A percentile compares a stretch with the other conserved stretches of the same genome.
Conservation (phyloP, 1,284 basidiomycete genomes). For the Peniophora sp. region DNA sequence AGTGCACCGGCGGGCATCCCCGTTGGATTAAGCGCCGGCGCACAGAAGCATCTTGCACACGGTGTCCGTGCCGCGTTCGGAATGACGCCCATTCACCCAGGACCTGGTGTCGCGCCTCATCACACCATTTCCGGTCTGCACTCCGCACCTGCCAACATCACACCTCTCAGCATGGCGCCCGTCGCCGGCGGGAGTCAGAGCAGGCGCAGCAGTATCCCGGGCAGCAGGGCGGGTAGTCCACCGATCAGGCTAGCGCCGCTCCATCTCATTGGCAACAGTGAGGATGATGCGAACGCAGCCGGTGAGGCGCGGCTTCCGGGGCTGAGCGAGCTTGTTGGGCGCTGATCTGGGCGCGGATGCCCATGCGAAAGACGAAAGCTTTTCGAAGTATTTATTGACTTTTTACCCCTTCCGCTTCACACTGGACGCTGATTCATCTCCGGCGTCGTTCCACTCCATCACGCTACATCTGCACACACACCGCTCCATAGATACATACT, state of each 20-base stretch:
- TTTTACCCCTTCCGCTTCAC: too few species aligned
- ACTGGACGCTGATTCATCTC: too few species aligned
- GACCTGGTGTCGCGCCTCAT: slow-evolving; percentile 19
- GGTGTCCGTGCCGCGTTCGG: slow-evolving; percentile 80
- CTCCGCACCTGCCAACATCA: too few species aligned
- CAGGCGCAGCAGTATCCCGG: slow-evolving; percentile 32
- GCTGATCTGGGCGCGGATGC: background rate
- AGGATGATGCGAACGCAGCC: slow-evolving; percentile 13
- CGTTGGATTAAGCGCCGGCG: slow-evolving; percentile 7
- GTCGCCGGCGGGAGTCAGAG: slow-evolving; percentile 16
- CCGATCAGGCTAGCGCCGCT: slow-evolving; percentile 66
- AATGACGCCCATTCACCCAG: slow-evolving; percentile 74
- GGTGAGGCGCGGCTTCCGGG: slow-evolving; percentile 39
- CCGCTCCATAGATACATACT: too few species aligned
- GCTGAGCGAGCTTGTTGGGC: slow-evolving; percentile 51
- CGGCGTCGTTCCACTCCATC: too few species aligned
- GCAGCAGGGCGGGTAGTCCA: slow-evolving; percentile 51
- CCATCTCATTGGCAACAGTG: slow-evolving; percentile 14
- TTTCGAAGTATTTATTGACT: too few species aligned
- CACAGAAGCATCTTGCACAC: slow-evolving; percentile 65
- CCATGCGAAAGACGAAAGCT: too few species aligned
- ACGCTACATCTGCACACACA: too few species aligned
- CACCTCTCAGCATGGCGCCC: slow-evolving; percentile 11
- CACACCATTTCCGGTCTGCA: slow-evolving; percentile 5
- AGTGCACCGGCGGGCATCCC: slow-evolving; percentile 4